Base-by-base conservation (phyloP, 2,329 filamentous ascomycete genomes). In the Clonostachys byssicola region DNA sequence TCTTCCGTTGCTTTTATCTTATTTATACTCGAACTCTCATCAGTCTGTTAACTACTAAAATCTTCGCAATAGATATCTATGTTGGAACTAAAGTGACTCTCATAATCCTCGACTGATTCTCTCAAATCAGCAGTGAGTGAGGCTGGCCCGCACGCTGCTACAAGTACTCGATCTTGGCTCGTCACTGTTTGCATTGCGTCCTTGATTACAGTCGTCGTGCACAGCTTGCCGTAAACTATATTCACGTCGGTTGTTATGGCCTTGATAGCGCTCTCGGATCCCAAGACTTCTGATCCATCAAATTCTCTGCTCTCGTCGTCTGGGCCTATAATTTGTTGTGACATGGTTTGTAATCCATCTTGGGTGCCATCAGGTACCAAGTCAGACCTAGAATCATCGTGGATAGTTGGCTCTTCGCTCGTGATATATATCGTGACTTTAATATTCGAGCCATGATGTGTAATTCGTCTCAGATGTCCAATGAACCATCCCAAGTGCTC, bases 381-480 rank as follows among this genome's bases (percentile, higher is more conserved):
- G 7, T 5, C 3, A 8, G 23, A 3, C 23, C 23, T 3, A 30
- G 23, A 30, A 30, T 30, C 23, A 30, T 30, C 23, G 23, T 3
- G 9, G 23, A 30, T 6, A 30, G 23, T 30, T 30, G 23, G 2
- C 8, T 30, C 23, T 30, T 30, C 23, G 23, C 23, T 30, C 23
- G 36, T 39, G 14, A 39, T 10, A 12, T 39, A 39, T 17, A 39
- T 17, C 36, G 14, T 14, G 36, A 6, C 36, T 2, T 39, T 39
- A 7, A 39, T 39, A 14, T 12, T 17, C 14, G 36, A 14, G 14
- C 14, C 36, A 17, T 6, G 7, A 12, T 14, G 10, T 17, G 6
- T 39, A 40, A 35, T 45, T 53, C 47, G 49, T 14, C 39, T 44
- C 2, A 43, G 12, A 16, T 43, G 42, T 33, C 30, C 12, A 7